phyloP scores from a whole-genome alignment of 2,329 filamentous ascomycete species.

The Blumeria hordei region DNA sequence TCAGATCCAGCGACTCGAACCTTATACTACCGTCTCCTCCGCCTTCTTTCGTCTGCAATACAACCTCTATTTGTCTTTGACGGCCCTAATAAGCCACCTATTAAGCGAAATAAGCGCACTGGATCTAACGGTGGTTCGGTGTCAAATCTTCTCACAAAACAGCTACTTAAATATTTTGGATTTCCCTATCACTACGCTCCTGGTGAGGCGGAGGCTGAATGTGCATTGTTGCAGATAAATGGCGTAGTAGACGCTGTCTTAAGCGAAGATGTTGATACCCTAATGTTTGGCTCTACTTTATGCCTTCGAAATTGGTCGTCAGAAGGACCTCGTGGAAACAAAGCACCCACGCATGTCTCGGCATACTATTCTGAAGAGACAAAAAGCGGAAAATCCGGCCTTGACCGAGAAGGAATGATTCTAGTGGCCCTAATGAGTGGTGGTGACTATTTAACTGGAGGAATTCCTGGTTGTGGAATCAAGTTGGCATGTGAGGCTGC shows the following conservation, averaged over 20 bases:
- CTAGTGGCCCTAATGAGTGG: constrained; percentile 86
- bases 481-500: constrained; percentile 81
- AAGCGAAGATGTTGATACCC: constrained; percentile 87
- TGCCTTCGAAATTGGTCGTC: constrained; percentile 68
- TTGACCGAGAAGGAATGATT: constrained; percentile 78
- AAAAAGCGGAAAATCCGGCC: constrained; percentile 23
- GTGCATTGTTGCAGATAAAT: constrained; percentile 57
- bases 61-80: constrained; percentile 82
- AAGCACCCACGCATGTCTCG: constrained; percentile 62
- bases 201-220: constrained; percentile 90
- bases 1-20: constrained; percentile 76
- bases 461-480: constrained; percentile 66
- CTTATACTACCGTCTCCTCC: constrained; percentile 72
- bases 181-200: constrained; percentile 70
- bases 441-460: constrained; percentile 77
- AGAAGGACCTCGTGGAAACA: constrained; percentile 37
- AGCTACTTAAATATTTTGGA: constrained; percentile 61
- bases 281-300: constrained; percentile 80
- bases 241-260: constrained; percentile 81
- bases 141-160: constrained; percentile 55
- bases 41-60: constrained; percentile 52
- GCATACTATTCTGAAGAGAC: constrained; percentile 45
- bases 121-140: constrained; percentile 38
- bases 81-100: constrained; percentile 57
- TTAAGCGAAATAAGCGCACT: constrained; percentile 69